These are phyloP conservation scores for Collybia sordida DNA, from an alignment of 768 basidiomycete genomes.

Conservation along the genomic window DNA sequence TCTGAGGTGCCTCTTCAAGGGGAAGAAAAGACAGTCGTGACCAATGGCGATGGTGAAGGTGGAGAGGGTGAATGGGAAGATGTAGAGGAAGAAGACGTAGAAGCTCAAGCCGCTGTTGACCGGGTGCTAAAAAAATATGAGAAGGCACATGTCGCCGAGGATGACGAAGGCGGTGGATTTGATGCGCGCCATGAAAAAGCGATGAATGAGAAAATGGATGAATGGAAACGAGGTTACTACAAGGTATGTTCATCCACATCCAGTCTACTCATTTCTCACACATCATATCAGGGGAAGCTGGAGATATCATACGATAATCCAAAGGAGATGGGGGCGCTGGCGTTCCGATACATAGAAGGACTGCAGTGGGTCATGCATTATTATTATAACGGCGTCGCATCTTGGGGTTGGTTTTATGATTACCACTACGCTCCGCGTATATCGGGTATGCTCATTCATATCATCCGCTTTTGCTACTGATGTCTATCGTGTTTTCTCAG, in stretches of 20 bases:
- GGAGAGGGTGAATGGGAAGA: slow-evolving; percentile 44
- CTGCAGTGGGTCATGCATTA: slow-evolving; percentile 99
- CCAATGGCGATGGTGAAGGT: slow-evolving; percentile 13
- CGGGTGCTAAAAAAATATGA: slow-evolving; percentile 87
- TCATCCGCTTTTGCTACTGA: not conserved
- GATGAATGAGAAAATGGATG: slow-evolving; percentile 80
- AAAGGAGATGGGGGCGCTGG: slow-evolving; percentile 65
- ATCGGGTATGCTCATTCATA: slow-evolving; percentile 58
- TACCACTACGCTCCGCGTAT: slow-evolving; percentile 98
- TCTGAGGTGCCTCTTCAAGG: slow-evolving; percentile 26
- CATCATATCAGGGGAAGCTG: slow-evolving; percentile 69
- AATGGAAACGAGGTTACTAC: slow-evolving; percentile 93
- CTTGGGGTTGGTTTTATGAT: slow-evolving; percentile 99
- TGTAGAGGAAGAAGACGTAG: slow-evolving; percentile 62
- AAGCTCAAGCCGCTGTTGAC: slow-evolving; percentile 71
- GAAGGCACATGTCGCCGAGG: slow-evolving; percentile 74
- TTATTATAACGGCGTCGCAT: slow-evolving; percentile 95
- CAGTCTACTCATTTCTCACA: slow-evolving; percentile 1
- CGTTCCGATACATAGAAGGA: slow-evolving; percentile 86
- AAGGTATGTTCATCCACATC: slow-evolving; percentile 44
- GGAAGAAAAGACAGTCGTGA: slow-evolving; percentile 23
- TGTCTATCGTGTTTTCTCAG: slow-evolving; percentile 20
- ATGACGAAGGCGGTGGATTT: slow-evolving; percentile 71
- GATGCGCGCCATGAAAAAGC: slow-evolving; percentile 77
- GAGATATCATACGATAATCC: slow-evolving; percentile 75